Evolutionary conservation across 805 yeast species (phyloP), one percentile per base, ranked within the genome.

Genomic region (Peterozyma toletana): DNA sequence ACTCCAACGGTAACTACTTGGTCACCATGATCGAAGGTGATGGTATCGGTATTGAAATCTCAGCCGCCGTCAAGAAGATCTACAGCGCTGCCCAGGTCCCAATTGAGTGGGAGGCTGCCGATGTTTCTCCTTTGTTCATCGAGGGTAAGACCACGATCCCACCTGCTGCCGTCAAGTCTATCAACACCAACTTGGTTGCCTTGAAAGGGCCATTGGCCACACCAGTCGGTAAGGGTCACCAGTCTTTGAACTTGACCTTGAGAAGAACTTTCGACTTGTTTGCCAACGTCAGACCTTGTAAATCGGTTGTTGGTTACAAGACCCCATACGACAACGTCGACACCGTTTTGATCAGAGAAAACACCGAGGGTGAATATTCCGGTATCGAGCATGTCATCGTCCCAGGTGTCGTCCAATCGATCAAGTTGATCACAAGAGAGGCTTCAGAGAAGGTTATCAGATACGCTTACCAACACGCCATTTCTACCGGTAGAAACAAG

Each of bases 361-460:
- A 93, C 77, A 91, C 97, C 55, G 98, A 91, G 73, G 97, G 96
- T 72, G 99, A 91, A 73, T 91, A 91, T 75, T 90, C 97, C 30
- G 99, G 99, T 72, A 90, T 93, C 57, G 99, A 93, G 77, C 99
- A 93, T 75, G 85, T 88, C 52, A 89, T 93, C 53, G 95, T 89
- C 46, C 97, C 97, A 53, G 99, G 99, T 63, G 98, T 93, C 45
- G 97, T 93, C 43, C 98, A 93, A 75, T 86, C 96, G 51, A 91
- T 91, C 72, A 93, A 93, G 74, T 79, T 93, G 67, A 93, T 93
- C 75, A 93, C 99, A 61, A 84, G 83, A 63, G 89, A 87, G 46
- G 98, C 98, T 46, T 87, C 96, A 47, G 96, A 89, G 71, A 87
- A 95, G 68, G 97, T 90, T 51, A 86, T 93, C 67, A 84, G 91